These are phyloP conservation scores for Aspergillus spinulosporus DNA, from an alignment of 2,329 filamentous ascomycete species.

Conservation along the genomic window DNA sequence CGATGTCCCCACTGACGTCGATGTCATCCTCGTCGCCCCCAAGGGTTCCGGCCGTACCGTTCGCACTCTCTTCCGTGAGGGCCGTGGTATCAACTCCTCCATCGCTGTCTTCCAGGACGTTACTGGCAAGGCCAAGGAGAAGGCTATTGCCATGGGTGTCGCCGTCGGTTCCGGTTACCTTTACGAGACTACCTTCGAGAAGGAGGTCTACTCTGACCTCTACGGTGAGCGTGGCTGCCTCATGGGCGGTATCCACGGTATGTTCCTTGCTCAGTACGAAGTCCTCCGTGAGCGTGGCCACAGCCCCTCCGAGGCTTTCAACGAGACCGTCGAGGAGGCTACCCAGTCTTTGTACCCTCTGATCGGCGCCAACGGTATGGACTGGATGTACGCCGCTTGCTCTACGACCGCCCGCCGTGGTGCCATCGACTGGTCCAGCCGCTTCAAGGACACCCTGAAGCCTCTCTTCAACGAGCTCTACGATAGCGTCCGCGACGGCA, in stretches of 20 bases:
- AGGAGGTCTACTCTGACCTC: conserved; percentile 99
- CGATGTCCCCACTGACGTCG: conserved; percentile 90
- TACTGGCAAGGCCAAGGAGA: conserved; percentile 96
- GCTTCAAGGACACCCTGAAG: conserved; percentile 98
- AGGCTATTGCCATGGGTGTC: conserved; percentile 93
- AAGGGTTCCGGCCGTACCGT: conserved; percentile 99
- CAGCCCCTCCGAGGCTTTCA: conserved; percentile 97
- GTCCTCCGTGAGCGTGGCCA: conserved; percentile 98
- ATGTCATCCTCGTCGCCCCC: conserved; percentile 98
- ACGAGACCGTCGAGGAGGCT: conserved; percentile 99
- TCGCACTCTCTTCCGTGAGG: conserved; percentile 97
- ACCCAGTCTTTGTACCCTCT: conserved; percentile 97
- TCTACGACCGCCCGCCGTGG: conserved; percentile 97
- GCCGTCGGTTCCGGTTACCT: conserved; percentile 97
- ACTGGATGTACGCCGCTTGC: conserved; percentile 99
- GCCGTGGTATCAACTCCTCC: conserved; percentile 99
- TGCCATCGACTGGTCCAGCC: conserved; percentile 96
- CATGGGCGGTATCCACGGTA: conserved; percentile 99
- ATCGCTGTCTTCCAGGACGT: conserved; percentile 98
- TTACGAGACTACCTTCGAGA: conserved; percentile 99
- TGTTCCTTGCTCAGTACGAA: conserved; percentile 99
- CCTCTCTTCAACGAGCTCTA: conserved; percentile 98
- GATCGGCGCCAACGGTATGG: conserved; percentile 97
- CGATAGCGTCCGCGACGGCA: conserved; percentile 84
- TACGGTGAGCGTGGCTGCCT: conserved; percentile 99